A percentile compares a stretch with the other conserved stretches of the same genome.
Evolutionary conservation across 768 basidiomycete genomes (phyloP).

Genomic region (Coprinopsis sp.): DNA sequence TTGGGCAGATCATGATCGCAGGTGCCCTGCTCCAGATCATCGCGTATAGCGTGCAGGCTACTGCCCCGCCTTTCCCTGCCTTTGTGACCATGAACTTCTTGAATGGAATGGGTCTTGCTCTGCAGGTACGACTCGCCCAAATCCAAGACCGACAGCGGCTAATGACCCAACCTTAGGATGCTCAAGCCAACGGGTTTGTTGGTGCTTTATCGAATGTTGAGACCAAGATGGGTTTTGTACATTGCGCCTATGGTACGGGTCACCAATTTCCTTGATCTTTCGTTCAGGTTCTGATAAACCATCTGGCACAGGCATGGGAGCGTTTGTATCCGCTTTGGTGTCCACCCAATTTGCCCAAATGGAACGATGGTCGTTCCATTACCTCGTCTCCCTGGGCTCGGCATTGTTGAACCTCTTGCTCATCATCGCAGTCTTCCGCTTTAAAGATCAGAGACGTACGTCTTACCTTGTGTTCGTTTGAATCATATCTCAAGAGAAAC

Average conservation of each 20-base stretch:
- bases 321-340: conserved; percentile 65
- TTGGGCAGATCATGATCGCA: conserved; percentile 8
- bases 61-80: conserved; percentile 60
- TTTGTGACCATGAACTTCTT: conserved; percentile 47
- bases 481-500: not conserved
- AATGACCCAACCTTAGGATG: conserved; percentile 39
- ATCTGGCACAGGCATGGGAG: conserved; percentile 56
- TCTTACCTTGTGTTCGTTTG: not conserved
- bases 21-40: conserved; percentile 44
- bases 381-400: conserved; percentile 64
- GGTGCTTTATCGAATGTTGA: conserved; percentile 54
- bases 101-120: conserved; percentile 39
- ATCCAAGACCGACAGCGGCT: not conserved
- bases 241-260: conserved; percentile 54
- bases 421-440: conserved; percentile 57
- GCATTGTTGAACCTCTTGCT: conserved; percentile 51
- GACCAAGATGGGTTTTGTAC: conserved; percentile 65
- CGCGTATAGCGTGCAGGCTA: conserved; percentile 48
- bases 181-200: conserved; percentile 69
- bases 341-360: conserved; percentile 76
- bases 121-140: conserved; percentile 33
- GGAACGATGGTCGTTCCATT: conserved; percentile 73
- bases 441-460: conserved; percentile 66
- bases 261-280: not conserved
- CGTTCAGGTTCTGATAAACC: not conserved